phyloP scores from a whole-genome alignment of 441 rosid genomes.

The Lepidium campestre region DNA sequence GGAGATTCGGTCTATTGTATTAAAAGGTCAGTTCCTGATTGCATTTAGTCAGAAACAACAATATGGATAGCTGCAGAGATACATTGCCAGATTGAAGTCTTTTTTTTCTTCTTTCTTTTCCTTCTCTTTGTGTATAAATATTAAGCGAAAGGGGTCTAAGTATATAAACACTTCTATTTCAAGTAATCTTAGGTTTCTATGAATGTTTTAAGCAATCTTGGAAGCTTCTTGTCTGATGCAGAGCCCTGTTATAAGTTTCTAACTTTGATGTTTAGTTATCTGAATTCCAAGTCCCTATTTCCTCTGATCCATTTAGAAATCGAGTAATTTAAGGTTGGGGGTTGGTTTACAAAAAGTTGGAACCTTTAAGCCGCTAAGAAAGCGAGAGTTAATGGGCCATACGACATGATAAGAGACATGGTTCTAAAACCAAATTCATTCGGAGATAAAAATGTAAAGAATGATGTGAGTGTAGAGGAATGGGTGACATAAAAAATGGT shows the following conservation, averaged over 20 bases:
- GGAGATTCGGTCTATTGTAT: neutral
- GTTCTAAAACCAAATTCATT: neutral
- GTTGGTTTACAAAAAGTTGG: neutral
- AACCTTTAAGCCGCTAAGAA: neutral
- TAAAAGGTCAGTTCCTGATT: neutral
- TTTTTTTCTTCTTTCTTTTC: neutral
- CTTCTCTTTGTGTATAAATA: conserved; percentile 5
- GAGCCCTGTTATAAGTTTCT: neutral
- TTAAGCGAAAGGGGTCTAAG: neutral
- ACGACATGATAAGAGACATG: neutral
- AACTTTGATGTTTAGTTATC: neutral
- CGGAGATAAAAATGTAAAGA: neutral
- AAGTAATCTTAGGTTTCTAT: too few relatives aligned
- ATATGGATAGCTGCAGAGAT: neutral
- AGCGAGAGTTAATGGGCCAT: neutral
- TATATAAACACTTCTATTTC: neutral
- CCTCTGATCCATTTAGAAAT: neutral
- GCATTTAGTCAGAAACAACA: neutral
- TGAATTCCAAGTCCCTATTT: neutral
- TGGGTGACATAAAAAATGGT: conserved; percentile 8
- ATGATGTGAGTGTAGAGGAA: neutral
- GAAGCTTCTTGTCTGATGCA: neutral
- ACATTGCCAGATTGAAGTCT: conserved; percentile 4
- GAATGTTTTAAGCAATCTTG: neutral
- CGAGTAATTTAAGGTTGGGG: neutral